Conservation (phyloP, 306 rosid genomes). For the Begonia masoniana region DNA sequence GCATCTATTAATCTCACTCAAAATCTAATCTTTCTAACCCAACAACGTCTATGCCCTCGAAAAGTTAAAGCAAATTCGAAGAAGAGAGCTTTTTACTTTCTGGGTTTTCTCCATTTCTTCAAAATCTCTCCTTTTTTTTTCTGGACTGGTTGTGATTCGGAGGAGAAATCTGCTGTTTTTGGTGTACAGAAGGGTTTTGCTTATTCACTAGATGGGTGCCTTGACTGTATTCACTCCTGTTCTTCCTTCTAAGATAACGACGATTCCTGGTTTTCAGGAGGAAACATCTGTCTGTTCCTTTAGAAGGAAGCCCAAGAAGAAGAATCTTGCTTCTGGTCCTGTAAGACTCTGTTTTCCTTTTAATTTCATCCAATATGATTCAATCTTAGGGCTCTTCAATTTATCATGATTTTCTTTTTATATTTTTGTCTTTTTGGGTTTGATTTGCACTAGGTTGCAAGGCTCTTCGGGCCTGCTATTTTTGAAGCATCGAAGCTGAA, state of each 20-base stretch:
- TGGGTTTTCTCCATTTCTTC: not conserved
- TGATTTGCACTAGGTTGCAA: conserved; percentile 40
- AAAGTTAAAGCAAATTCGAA: not conserved
- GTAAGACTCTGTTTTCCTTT: conserved; percentile 17
- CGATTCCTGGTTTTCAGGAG: not conserved
- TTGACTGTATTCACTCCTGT: not conserved
- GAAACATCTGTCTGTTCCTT: conserved; percentile 8
- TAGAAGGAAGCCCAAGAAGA: conserved; percentile 26
- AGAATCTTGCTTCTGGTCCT: conserved; percentile 37
- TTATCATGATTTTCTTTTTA: not conserved
- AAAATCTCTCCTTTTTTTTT: not conserved
- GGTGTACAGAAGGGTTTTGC: not conserved
- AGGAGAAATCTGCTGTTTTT: not conserved
- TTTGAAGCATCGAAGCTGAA: conserved; percentile 90
- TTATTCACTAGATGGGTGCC: not conserved
- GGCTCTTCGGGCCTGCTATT: conserved; percentile 84
- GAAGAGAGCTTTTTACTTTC: not conserved
- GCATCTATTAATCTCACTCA: not conserved
- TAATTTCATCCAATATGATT: not conserved
- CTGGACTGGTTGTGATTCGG: not conserved
- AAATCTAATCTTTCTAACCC: not conserved
- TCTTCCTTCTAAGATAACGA: not conserved
- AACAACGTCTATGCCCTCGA: not conserved
- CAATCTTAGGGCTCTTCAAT: conserved; percentile 5
- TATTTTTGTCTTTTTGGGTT: not conserved